phyloP scores from a whole-genome alignment of 108 stramenopile species.

The Schizochytrium sp. region DNA sequence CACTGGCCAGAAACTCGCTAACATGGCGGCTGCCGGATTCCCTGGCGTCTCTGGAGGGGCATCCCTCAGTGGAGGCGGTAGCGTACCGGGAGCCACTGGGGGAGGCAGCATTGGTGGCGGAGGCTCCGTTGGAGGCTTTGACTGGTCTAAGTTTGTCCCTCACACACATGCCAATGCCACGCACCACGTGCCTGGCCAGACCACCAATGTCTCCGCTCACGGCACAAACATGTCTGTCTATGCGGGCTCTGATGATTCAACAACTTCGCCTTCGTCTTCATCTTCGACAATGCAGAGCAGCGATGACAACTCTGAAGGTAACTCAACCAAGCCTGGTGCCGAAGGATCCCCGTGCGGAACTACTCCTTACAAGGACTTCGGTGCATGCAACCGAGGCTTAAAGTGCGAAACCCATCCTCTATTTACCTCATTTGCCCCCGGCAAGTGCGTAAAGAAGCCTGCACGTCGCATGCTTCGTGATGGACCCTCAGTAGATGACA shows the following conservation, averaged over 20 bases:
- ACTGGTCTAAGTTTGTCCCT: slow-evolving; percentile 38
- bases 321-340: neutral
- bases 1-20: slow-evolving; percentile 28
- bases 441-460: slow-evolving; percentile 54
- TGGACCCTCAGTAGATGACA: neutral
- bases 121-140: neutral
- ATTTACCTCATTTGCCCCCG: slow-evolving; percentile 39
- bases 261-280: no score
- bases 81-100: no score
- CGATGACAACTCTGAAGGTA: no score
- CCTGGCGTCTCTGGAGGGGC: neutral
- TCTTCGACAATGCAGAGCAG: neutral
- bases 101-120: neutral
- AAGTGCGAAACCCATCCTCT: slow-evolving; percentile 13
- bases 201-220: neutral
- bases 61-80: no score
- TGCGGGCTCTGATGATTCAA: no score
- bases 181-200: neutral
- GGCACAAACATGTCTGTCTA: neutral
- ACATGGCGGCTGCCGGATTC: slow-evolving; percentile 8
- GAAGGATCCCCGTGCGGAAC: slow-evolving; percentile 26
- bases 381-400: slow-evolving; percentile 1
- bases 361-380: slow-evolving; percentile 59
- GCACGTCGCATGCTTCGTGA: neutral
- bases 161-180: neutral